These are phyloP conservation scores for Malassezia pachydermatis DNA, from an alignment of 1,284 basidiomycete genomes.

Conservation along the genomic window DNA sequence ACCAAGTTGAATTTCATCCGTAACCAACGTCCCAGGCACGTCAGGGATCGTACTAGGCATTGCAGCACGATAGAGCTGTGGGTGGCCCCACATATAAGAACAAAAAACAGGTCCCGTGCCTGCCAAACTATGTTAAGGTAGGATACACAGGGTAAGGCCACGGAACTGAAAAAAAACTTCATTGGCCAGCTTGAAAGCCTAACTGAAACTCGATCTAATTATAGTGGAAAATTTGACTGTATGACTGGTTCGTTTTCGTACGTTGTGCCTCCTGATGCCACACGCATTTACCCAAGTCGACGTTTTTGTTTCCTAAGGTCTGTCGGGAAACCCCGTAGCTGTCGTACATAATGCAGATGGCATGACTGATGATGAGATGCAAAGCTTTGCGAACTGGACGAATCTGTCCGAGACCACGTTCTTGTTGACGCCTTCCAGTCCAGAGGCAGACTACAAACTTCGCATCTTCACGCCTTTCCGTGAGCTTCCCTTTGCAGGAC, in stretches of 20 bases:
- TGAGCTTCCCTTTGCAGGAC: constrained; percentile 38
- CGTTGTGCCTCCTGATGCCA: too few relatives aligned
- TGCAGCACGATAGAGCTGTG: background rate
- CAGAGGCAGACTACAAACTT: constrained; percentile 27
- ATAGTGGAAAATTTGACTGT: too few relatives aligned
- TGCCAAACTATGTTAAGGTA: too few relatives aligned
- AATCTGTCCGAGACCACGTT: constrained; percentile 41
- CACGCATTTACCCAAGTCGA: background rate
- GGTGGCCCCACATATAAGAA: too few relatives aligned
- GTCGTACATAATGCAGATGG: constrained; percentile 21
- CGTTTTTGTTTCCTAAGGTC: constrained; percentile 26
- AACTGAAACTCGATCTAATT: too few relatives aligned
- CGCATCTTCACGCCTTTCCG: constrained; percentile 32
- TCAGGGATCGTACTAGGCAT: constrained; percentile 5
- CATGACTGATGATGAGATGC: constrained; percentile 23
- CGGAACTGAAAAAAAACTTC: too few relatives aligned
- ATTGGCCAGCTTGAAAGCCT: too few relatives aligned
- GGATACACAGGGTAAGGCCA: too few relatives aligned
- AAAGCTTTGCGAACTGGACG: constrained; percentile 33
- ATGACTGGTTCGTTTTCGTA: too few relatives aligned
- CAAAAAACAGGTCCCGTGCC: too few relatives aligned
- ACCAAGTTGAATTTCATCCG: constrained; percentile 10
- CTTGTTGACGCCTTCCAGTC: constrained; percentile 20
- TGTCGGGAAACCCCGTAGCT: constrained; percentile 36
- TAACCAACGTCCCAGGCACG: constrained; percentile 6